phyloP scores from a whole-genome alignment of 2,329 filamentous ascomycete species.

The Geosmithia flava region DNA sequence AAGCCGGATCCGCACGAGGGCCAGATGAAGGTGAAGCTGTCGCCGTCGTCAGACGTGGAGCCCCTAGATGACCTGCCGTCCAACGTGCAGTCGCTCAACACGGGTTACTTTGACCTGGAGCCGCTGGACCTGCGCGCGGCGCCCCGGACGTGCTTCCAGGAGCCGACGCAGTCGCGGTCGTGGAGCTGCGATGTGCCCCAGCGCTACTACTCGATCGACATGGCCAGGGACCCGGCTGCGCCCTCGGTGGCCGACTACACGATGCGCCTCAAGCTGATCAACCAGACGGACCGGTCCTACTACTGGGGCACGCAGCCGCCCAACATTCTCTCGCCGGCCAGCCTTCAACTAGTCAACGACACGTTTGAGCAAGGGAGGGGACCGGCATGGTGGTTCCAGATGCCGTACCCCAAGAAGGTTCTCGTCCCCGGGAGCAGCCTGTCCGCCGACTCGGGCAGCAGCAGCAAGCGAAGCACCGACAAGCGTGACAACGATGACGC shows the following conservation, averaged over 20 bases:
- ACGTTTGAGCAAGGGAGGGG: constrained; percentile 32
- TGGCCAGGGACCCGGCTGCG: constrained; percentile 16
- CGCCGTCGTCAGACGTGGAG: constrained; percentile 30
- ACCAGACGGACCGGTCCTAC: constrained; percentile 14
- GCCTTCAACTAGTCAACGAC: constrained; percentile 38
- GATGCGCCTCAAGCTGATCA: constrained; percentile 23
- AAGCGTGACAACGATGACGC: constrained; percentile 10
- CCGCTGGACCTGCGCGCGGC: constrained; percentile 34
- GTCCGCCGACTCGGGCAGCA: too few relatives aligned
- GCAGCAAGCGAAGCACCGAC: not conserved
- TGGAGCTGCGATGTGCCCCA: constrained; percentile 51
- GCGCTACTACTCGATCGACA: constrained; percentile 28
- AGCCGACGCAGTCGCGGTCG: constrained; percentile 39
- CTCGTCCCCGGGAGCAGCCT: constrained; percentile 32
- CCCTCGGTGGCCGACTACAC: constrained; percentile 24
- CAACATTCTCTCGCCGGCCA: constrained; percentile 20
- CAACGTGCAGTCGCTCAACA: constrained; percentile 37
- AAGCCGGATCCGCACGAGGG: constrained; percentile 10
- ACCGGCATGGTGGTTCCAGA: constrained; percentile 41
- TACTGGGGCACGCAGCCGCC: constrained; percentile 44
- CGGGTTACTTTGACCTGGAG: constrained; percentile 44
- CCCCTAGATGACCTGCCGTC: constrained; percentile 36
- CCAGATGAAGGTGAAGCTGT: constrained; percentile 3
- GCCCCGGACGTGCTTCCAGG: constrained; percentile 43
- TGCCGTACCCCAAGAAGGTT: constrained; percentile 43